These are phyloP conservation scores for Hypomontagnella submonticulosa DNA, from an alignment of 495 filamentous ascomycete genomes.

Conservation along the genomic window DNA sequence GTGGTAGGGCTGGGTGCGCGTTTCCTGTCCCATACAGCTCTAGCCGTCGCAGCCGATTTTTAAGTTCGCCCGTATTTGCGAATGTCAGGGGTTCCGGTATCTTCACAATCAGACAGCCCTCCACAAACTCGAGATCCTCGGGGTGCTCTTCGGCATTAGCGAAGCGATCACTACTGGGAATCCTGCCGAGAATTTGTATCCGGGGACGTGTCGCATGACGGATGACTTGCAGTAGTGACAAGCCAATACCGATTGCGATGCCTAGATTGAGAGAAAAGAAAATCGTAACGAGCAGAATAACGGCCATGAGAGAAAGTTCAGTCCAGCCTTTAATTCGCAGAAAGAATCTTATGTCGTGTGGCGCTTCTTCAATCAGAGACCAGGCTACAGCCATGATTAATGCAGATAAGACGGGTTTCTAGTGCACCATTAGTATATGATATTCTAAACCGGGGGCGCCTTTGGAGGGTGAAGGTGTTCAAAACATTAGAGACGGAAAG, in stretches of 20 bases:
- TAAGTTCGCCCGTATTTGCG: conserved; percentile 94
- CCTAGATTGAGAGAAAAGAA: conserved; percentile 88
- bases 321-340: conserved; percentile 82
- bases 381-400: conserved; percentile 97
- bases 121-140: conserved; percentile 83
- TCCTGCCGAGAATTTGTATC: conserved; percentile 95
- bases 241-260: conserved; percentile 88
- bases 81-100: conserved; percentile 97
- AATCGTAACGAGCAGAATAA: conserved; percentile 91
- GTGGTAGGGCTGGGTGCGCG: conserved; percentile 87
- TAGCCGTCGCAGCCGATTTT: conserved; percentile 80
- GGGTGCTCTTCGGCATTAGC: conserved; percentile 88
- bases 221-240: conserved; percentile 89
- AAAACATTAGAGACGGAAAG: background rate
- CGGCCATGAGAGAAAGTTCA: conserved; percentile 85
- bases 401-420: conserved; percentile 93
- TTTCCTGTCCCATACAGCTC: conserved; percentile 87
- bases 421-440: conserved; percentile 43
- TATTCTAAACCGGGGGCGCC: too few species aligned
- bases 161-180: conserved; percentile 83
- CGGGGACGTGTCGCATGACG: conserved; percentile 88
- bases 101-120: conserved; percentile 93
- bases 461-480: background rate
- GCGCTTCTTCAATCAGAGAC: conserved; percentile 94
- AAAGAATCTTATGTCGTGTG: conserved; percentile 92